Evolutionary conservation across 208 protist genomes (phyloP).

Genomic region (Wallacemonas collosoma): DNA sequence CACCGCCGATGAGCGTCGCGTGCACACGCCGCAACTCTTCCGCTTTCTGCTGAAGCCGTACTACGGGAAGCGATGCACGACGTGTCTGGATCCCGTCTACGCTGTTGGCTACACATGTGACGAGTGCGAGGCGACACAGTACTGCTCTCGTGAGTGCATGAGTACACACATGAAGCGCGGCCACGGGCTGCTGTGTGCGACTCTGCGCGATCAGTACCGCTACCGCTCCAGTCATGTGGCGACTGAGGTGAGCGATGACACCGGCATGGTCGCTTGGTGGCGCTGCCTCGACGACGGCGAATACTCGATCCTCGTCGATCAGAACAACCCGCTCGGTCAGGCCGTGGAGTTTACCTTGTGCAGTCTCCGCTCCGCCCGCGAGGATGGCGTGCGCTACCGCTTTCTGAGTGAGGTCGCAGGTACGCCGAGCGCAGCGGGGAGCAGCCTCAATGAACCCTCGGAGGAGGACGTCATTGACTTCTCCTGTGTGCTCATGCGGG

Average conservation of each 20-base stretch:
- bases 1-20: slow-evolving; percentile 28
- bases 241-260: slow-evolving; percentile 64
- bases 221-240: slow-evolving; percentile 62
- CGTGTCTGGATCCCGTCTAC: slow-evolving; percentile 88
- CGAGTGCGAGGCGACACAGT: slow-evolving; percentile 75
- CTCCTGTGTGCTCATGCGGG: slow-evolving; percentile 70
- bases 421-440: background rate
- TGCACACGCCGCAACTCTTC: slow-evolving; percentile 48
- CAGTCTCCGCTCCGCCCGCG: slow-evolving; percentile 61
- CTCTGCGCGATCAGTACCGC: slow-evolving; percentile 62
- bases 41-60: slow-evolving; percentile 80
- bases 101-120: slow-evolving; percentile 78
- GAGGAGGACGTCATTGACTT: slow-evolving; percentile 75
- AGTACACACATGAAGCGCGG: slow-evolving; percentile 61
- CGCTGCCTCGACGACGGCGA: slow-evolving; percentile 61
- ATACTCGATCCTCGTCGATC: slow-evolving; percentile 80
- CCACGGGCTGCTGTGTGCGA: slow-evolving; percentile 75
- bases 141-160: slow-evolving; percentile 83
- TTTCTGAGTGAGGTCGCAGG: slow-evolving; percentile 40
- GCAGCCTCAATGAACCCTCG: slow-evolving; percentile 26
- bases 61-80: slow-evolving; percentile 69
- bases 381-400: slow-evolving; percentile 77
- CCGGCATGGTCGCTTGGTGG: slow-evolving; percentile 81
- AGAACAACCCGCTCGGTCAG: slow-evolving; percentile 63
- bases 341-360: slow-evolving; percentile 74